phyloP scores from a whole-genome alignment of 1,284 basidiomycete genomes.

The Trichosporon faecale region DNA sequence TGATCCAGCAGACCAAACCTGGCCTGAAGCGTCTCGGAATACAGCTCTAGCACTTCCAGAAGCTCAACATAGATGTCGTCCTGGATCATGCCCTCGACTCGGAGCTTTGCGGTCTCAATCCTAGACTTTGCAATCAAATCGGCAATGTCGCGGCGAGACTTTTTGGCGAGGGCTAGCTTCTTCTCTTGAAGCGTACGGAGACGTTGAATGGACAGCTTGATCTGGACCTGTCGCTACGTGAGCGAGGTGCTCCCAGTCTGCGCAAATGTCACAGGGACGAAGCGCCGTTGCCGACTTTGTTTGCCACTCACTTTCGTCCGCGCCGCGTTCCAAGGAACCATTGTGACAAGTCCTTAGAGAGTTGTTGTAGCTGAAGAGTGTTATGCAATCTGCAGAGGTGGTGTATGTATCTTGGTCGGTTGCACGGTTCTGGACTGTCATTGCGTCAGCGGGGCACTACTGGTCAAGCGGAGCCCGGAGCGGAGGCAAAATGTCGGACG shows the following conservation, averaged over 20 bases:
- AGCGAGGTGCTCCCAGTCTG: no score
- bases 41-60: slow-evolving; percentile 86
- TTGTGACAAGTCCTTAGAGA: slow-evolving; percentile 13
- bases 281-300: no score
- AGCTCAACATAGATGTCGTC: slow-evolving; percentile 62
- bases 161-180: slow-evolving; percentile 87
- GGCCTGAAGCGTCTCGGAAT: slow-evolving; percentile 86
- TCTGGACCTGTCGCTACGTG: slow-evolving; percentile 51
- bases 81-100: slow-evolving; percentile 51
- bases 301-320: slow-evolving; percentile 30
- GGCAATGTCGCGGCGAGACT: slow-evolving; percentile 51
- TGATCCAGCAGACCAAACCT: slow-evolving; percentile 83
- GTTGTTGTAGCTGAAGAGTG: neutral
- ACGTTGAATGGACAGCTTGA: slow-evolving; percentile 76
- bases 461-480: neutral
- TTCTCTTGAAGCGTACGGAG: slow-evolving; percentile 87
- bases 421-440: neutral
- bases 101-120: slow-evolving; percentile 47
- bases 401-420: neutral
- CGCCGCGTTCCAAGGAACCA: slow-evolving; percentile 45
- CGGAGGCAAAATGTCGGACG: slow-evolving; percentile 22
- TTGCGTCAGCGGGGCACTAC: neutral
- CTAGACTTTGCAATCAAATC: slow-evolving; percentile 49
- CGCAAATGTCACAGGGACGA: no score
- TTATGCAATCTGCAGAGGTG: neutral